Percentiles rank a stretch among this genome's conserved stretches.
Evolutionary conservation across 768 basidiomycete genomes (phyloP).

Genomic region (Collybia sordida): DNA sequence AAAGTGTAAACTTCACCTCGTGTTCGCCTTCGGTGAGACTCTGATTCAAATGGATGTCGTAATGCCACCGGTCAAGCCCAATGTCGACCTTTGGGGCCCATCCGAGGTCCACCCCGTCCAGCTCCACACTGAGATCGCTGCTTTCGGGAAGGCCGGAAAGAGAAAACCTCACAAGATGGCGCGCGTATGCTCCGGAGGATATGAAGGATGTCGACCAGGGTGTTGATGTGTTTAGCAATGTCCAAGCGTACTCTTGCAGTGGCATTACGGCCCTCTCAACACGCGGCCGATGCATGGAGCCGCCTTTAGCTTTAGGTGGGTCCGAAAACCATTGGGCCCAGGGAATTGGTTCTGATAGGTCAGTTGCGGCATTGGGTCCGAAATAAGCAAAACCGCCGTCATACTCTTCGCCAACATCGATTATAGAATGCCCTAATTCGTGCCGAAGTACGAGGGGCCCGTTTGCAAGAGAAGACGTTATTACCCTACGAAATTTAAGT

Average conservation of each 20-base stretch:
- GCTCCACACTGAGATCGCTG: conserved; percentile 51
- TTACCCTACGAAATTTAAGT: conserved; percentile 44
- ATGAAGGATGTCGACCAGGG: conserved; percentile 62
- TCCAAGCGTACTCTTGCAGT: conserved; percentile 76
- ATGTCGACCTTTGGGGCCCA: conserved; percentile 60
- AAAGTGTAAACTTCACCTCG: conserved; percentile 55
- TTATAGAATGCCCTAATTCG: conserved; percentile 80
- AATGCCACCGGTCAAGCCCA: conserved; percentile 75
- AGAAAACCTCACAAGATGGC: conserved; percentile 68
- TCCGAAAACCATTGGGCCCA: conserved; percentile 75
- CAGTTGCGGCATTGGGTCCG: conserved; percentile 60
- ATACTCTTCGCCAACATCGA: conserved; percentile 80
- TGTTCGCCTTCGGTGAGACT: conserved; percentile 52
- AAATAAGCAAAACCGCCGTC: conserved; percentile 77
- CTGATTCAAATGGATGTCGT: conserved; percentile 49
- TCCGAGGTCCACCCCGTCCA: conserved; percentile 59
- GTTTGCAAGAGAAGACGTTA: conserved; percentile 73
- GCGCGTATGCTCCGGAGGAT: conserved; percentile 62
- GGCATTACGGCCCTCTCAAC: conserved; percentile 75
- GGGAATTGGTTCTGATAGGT: conserved; percentile 42
- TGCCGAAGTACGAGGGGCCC: conserved; percentile 76
- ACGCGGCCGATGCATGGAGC: conserved; percentile 21
- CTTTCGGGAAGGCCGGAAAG: conserved; percentile 64
- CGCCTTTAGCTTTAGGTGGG: conserved; percentile 14
- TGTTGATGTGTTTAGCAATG: conserved; percentile 56